Evolutionary conservation across 2,329 filamentous ascomycete genomes (phyloP).

Genomic region (Allantophomopsis lycopodina): DNA sequence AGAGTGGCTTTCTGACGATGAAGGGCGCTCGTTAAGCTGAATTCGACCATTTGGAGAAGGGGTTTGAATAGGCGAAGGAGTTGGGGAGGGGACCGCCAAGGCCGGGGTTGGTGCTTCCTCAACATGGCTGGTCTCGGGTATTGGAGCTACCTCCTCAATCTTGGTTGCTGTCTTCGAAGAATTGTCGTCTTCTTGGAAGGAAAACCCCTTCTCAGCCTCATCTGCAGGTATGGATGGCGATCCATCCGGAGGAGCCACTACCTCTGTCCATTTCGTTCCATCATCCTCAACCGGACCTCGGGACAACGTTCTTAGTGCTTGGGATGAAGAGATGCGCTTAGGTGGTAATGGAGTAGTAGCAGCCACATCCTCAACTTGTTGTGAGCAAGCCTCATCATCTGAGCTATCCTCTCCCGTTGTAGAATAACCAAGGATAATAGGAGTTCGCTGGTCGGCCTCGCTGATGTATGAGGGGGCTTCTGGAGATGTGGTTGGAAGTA

Average conservation of each 20-base stretch:
- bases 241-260: conserved; percentile 17
- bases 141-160: too few species aligned
- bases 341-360: conserved; percentile 24
- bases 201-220: conserved; percentile 8
- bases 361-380: conserved; percentile 19
- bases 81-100: too few species aligned
- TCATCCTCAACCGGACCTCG: conserved; percentile 33
- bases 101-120: too few species aligned
- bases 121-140: too few species aligned
- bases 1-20: too few species aligned
- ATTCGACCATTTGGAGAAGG: too few species aligned
- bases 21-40: too few species aligned
- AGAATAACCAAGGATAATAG: conserved; percentile 1
- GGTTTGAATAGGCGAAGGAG: too few species aligned
- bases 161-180: conserved; percentile 1
- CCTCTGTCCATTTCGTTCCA: conserved; percentile 18
- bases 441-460: conserved; percentile 2
- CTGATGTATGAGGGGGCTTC: conserved; percentile 18
- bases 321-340: conserved; percentile 40
- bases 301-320: conserved; percentile 36
- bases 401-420: conserved; percentile 2
- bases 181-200: conserved; percentile 1
- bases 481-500: conserved; percentile 42
- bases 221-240: conserved; percentile 13
- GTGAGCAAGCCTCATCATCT: conserved; percentile 15